phyloP scores from a whole-genome alignment of 495 filamentous ascomycete genomes.

The Aspergillus heteromorphus region DNA sequence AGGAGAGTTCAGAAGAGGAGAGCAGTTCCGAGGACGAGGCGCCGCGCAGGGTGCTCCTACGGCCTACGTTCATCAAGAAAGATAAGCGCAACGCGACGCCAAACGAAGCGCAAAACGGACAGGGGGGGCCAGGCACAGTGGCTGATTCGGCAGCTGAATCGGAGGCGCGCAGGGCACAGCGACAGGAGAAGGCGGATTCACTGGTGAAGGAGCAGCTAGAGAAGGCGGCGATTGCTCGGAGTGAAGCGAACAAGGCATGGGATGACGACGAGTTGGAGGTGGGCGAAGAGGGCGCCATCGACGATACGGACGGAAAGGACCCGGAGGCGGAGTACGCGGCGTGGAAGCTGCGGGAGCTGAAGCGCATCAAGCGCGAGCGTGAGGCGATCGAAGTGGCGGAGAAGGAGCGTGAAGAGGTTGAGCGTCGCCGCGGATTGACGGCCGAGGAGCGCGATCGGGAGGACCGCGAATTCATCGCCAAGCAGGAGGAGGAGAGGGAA shows the following conservation, averaged over 20 bases:
- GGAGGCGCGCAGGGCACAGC: constrained; percentile 49
- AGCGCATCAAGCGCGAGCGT: constrained; percentile 78
- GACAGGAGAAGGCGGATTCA: constrained; percentile 63
- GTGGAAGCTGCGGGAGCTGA: constrained; percentile 91
- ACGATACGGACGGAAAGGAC: constrained; percentile 82
- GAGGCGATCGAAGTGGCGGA: constrained; percentile 79
- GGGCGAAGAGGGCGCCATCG: constrained; percentile 61
- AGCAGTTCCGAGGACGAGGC: constrained; percentile 70
- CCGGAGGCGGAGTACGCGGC: constrained; percentile 84
- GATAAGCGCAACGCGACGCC: constrained; percentile 51
- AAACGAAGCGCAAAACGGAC: constrained; percentile 11
- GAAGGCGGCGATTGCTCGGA: constrained; percentile 68
- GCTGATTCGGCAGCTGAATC: constrained; percentile 49
- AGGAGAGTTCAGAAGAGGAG: constrained; percentile 46
- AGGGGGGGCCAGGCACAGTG: constrained; percentile 31
- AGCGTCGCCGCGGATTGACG: constrained; percentile 80
- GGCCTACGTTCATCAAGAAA: constrained; percentile 91
- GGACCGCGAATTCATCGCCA: constrained; percentile 69
- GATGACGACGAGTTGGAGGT: constrained; percentile 68
- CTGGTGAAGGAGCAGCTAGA: constrained; percentile 86
- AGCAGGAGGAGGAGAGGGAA: constrained; percentile 78
- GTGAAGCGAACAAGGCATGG: constrained; percentile 74
- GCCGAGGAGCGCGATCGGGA: constrained; percentile 83
- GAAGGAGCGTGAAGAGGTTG: constrained; percentile 82
- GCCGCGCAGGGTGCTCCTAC: constrained; percentile 65